These are phyloP conservation scores for Kondoa malvinella DNA, from an alignment of 768 basidiomycete genomes.

Conservation along the genomic window DNA sequence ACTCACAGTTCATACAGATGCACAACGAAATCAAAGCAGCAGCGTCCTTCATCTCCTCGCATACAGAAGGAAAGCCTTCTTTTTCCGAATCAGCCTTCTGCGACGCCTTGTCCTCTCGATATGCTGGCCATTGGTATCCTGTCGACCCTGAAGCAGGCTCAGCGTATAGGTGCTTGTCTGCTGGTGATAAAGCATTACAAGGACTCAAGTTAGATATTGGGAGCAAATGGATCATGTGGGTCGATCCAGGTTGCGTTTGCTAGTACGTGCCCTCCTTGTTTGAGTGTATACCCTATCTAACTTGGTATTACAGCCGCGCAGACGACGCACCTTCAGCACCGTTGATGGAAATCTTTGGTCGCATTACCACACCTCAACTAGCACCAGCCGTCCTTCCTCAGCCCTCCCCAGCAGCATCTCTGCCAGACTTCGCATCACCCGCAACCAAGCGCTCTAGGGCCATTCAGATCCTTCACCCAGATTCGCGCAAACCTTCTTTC, in stretches of 20 bases:
- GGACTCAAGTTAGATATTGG: conserved; percentile 3
- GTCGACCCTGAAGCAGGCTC: conserved; percentile 25
- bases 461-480: conserved; percentile 24
- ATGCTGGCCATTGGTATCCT: conserved; percentile 24
- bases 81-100: conserved; percentile 9
- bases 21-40: conserved; percentile 20
- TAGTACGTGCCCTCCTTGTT: not conserved
- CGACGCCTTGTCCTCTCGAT: conserved; percentile 13
- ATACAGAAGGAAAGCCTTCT: not conserved
- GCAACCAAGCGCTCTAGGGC: conserved; percentile 22
- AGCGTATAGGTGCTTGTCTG: conserved; percentile 23
- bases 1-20: conserved; percentile 9
- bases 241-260: conserved; percentile 28
- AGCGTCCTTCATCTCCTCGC: conserved; percentile 14
- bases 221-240: conserved; percentile 24
- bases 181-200: not conserved
- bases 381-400: not conserved
- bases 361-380: not conserved
- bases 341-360: not conserved
- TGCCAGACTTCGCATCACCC: not conserved
- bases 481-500: conserved; percentile 5
- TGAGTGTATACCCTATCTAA: conserved; percentile 12
- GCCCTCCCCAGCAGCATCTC: not conserved
- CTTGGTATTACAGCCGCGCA: not conserved
- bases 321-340: conserved; percentile 1